Conservation (phyloP, 2,329 filamentous ascomycete species). For the Alternaria sp. region DNA sequence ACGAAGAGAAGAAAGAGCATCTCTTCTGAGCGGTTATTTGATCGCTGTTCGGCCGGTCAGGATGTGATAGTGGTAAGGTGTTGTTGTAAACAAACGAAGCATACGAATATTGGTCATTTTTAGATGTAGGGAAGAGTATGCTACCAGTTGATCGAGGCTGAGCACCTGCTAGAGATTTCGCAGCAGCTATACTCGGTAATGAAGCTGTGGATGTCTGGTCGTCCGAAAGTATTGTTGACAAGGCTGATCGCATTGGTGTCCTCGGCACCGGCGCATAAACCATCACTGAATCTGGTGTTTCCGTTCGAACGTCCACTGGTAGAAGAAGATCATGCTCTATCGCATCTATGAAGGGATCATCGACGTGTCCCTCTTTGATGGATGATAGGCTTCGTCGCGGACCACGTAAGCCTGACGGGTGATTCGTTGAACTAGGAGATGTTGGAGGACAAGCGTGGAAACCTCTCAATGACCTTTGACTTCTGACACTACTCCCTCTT, state of each 20-base stretch:
- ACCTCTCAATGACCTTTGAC: slow-evolving; percentile 27
- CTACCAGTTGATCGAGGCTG: slow-evolving; percentile 6
- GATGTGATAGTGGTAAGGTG: background rate
- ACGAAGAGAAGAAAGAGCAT: background rate
- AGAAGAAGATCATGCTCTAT: slow-evolving; percentile 44
- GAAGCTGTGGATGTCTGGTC: background rate
- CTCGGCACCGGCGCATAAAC: slow-evolving; percentile 35
- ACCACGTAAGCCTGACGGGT: slow-evolving; percentile 31
- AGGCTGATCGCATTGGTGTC: slow-evolving; percentile 13
- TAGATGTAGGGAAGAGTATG: slow-evolving; percentile 7
- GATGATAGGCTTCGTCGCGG: slow-evolving; percentile 15
- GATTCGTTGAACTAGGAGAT: slow-evolving; percentile 28
- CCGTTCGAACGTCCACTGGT: slow-evolving; percentile 37
- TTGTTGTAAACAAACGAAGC: slow-evolving; percentile 3
- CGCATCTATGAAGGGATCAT: slow-evolving; percentile 33
- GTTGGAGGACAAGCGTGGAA: slow-evolving; percentile 26
- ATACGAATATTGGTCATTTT: background rate
- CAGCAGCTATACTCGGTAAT: background rate
- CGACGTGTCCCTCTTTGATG: slow-evolving; percentile 19
- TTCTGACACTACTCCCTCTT: slow-evolving; percentile 20
- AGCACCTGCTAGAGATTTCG: background rate
- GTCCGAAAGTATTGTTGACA: background rate
- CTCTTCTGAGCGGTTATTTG: background rate
- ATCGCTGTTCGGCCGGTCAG: background rate
- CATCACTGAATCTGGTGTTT: slow-evolving; percentile 41